phyloP scores from a whole-genome alignment of 352 stramenopile species.

The Phytophthora pini region DNA sequence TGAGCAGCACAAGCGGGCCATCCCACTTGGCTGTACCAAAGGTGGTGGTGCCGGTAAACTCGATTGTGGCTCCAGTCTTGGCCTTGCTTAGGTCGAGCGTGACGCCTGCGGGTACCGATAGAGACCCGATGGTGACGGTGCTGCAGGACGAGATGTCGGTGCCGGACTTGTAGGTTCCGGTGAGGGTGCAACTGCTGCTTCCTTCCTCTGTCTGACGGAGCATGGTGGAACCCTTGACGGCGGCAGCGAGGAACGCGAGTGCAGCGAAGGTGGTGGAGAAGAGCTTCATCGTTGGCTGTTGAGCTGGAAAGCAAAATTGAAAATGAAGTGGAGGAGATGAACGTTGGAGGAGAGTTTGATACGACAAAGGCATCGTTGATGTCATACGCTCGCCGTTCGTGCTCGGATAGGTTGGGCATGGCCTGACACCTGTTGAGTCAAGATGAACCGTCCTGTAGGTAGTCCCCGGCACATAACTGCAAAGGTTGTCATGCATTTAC shows the following conservation, averaged over 20 bases:
- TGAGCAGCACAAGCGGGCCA: constrained; percentile 34
- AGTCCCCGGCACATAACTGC: background rate
- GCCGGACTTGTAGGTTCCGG: constrained; percentile 26
- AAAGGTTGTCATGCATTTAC: constrained; percentile 5
- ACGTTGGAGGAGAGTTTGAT: background rate
- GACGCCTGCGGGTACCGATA: constrained; percentile 17
- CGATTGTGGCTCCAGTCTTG: constrained; percentile 35
- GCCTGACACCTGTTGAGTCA: constrained; percentile 5
- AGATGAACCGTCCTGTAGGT: background rate
- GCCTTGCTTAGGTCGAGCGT: constrained; percentile 33
- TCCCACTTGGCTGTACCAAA: constrained; percentile 38
- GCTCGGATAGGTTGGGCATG: constrained; percentile 12
- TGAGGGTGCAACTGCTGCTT: constrained; percentile 27
- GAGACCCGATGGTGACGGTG: constrained; percentile 30
- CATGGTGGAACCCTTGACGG: constrained; percentile 11
- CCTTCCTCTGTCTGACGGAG: constrained; percentile 20
- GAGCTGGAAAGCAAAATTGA: constrained; percentile 1
- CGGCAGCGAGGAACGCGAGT: background rate
- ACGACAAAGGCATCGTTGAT: background rate
- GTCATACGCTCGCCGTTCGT: constrained; percentile 1
- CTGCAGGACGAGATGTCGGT: constrained; percentile 37
- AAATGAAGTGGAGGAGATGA: background rate
- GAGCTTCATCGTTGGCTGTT: constrained; percentile 25
- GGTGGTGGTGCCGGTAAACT: constrained; percentile 38
- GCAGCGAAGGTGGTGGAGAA: constrained; percentile 8